Conservation (phyloP, 2,329 filamentous ascomycete species). For the Trichophyton verrucosum region DNA sequence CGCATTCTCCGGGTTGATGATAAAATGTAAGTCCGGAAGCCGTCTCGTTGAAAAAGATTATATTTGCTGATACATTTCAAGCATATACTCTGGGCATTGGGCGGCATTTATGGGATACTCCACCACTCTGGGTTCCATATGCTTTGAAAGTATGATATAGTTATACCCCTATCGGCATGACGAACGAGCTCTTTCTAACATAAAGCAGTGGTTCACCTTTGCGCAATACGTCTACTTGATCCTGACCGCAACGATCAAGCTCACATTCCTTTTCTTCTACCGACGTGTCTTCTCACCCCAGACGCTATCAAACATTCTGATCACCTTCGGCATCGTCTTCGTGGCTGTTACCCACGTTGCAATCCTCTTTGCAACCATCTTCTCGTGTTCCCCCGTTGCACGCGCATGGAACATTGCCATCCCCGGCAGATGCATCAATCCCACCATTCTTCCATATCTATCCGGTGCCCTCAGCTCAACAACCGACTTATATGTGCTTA, state of each 20-base stretch:
- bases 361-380: slow-evolving; percentile 14
- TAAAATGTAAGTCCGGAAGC: neutral
- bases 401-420: slow-evolving; percentile 14
- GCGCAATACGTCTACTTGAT: slow-evolving; percentile 4
- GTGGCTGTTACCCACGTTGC: slow-evolving; percentile 15
- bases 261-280: slow-evolving; percentile 4
- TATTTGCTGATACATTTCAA: neutral
- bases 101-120: slow-evolving; percentile 3
- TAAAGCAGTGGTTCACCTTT: neutral
- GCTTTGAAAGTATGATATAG: neutral
- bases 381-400: slow-evolving; percentile 13
- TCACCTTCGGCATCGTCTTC: slow-evolving; percentile 8
- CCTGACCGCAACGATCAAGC: neutral
- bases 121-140: neutral
- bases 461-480: neutral
- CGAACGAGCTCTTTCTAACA: neutral
- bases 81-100: slow-evolving; percentile 1
- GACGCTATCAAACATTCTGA: neutral
- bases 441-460: slow-evolving; percentile 1
- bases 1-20: slow-evolving; percentile 1
- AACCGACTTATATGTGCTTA: slow-evolving; percentile 1
- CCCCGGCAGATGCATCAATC: slow-evolving; percentile 13
- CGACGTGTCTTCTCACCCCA: slow-evolving; percentile 1
- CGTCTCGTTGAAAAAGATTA: neutral
- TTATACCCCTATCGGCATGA: neutral